Evolutionary conservation across 2,329 filamentous ascomycete species (phyloP).

Genomic region (Berkeleyomyces rouxiae): DNA sequence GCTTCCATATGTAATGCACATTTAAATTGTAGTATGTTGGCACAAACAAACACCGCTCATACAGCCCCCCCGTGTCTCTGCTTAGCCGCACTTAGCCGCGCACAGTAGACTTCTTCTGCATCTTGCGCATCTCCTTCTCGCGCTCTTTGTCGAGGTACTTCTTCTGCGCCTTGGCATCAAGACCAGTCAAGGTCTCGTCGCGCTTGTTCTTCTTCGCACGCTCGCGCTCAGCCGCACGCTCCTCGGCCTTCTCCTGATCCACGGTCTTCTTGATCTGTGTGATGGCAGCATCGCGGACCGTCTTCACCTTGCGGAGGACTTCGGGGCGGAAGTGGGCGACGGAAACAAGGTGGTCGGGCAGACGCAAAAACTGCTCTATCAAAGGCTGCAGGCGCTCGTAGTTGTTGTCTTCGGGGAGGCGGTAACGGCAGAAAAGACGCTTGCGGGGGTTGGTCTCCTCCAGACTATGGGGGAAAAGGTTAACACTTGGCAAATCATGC

Average conservation of each 20-base stretch:
- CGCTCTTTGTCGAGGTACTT: slow-evolving; percentile 70
- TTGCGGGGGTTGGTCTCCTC: slow-evolving; percentile 75
- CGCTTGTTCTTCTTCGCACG: slow-evolving; percentile 76
- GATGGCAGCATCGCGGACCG: slow-evolving; percentile 63
- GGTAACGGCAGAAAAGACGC: slow-evolving; percentile 64
- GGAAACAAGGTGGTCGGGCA: slow-evolving; percentile 67
- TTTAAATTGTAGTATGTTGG: not conserved
- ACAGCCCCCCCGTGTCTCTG: not conserved
- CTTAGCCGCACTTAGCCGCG: slow-evolving; percentile 26
- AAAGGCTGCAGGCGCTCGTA: slow-evolving; percentile 54
- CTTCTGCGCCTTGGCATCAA: slow-evolving; percentile 71
- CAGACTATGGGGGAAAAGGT: slow-evolving; percentile 34
- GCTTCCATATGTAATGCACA: not conserved
- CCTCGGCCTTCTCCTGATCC: slow-evolving; percentile 68
- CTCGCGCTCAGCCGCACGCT: slow-evolving; percentile 54
- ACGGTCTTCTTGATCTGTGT: slow-evolving; percentile 62
- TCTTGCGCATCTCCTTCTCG: slow-evolving; percentile 50
- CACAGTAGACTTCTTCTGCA: slow-evolving; percentile 37
- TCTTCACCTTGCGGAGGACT: slow-evolving; percentile 69
- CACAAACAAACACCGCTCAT: not conserved
- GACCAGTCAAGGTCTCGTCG: slow-evolving; percentile 59
- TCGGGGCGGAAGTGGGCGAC: slow-evolving; percentile 76
- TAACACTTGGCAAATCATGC: not conserved
- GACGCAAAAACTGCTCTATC: slow-evolving; percentile 64
- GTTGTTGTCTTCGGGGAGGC: slow-evolving; percentile 46